Percentiles rank a stretch among this genome's conserved stretches.
phyloP scores from a whole-genome alignment of 352 stramenopile species.

The Peronospora farinosa region DNA sequence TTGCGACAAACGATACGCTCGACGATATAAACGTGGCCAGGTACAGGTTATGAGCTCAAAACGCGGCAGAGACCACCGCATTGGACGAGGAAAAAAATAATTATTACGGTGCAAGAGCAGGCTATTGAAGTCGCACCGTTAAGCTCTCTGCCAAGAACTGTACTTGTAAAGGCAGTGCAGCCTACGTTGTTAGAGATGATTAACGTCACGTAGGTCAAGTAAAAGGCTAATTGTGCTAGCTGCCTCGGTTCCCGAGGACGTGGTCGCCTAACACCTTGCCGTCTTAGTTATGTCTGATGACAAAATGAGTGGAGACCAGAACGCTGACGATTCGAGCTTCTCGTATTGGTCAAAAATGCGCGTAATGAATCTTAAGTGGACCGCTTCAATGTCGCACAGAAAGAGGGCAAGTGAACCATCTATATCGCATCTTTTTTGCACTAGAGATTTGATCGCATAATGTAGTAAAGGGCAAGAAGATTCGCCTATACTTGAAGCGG shows the following conservation, averaged over 20 bases:
- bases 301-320: slow-evolving; percentile 23
- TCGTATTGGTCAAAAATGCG: slow-evolving; percentile 17
- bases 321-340: neutral
- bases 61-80: neutral
- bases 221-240: no score
- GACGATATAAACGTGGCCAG: slow-evolving; percentile 1
- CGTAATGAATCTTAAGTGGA: slow-evolving; percentile 15
- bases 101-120: slow-evolving; percentile 15
- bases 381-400: slow-evolving; percentile 41
- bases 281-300: neutral
- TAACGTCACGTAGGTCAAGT: no score
- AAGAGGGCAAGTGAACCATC: neutral
- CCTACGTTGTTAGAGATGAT: neutral
- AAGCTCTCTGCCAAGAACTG: slow-evolving; percentile 5
- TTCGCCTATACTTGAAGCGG: neutral
- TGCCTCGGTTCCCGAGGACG: no score
- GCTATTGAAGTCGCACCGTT: slow-evolving; percentile 13
- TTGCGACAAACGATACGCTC: slow-evolving; percentile 11
- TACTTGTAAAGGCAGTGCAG: no score
- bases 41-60: no score
- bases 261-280: no score
- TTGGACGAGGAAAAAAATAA: neutral
- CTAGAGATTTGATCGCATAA: slow-evolving; percentile 5
- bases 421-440: slow-evolving; percentile 15
- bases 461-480: slow-evolving; percentile 1